Base-by-base conservation (phyloP, 345 rosid species). In the Hypericum androsaemum region DNA sequence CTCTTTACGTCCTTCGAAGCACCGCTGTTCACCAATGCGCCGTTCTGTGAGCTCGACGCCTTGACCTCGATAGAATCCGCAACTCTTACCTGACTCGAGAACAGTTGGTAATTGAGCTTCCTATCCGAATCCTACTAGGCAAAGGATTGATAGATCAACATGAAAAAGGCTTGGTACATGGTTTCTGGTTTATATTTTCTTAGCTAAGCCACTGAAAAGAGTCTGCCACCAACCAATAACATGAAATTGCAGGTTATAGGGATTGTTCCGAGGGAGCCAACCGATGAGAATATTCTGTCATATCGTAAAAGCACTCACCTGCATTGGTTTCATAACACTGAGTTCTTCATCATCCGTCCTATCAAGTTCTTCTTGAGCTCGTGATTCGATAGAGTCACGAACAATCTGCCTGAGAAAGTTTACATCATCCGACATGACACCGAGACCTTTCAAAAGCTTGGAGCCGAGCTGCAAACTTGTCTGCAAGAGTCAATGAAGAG, bases 361-460 rank as follows among this genome's bases (percentile, higher is more conserved):
- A 57, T 9, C 14, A 15, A 69, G 60, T 47, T 68, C 78, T 32
- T 82, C 92, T 71, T 75, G 80, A 56, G 88, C 96, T 73, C 82
- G 92, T 39, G 77, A 58, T 66, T 87, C 98, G 92, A 87, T 81
- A 56, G 98, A 90, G 45, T 84, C 76, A 45, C 96, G 74, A 40
- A 87, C 73, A 38, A 87, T 76, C 68, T 68, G 76, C 44, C 96
- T 70, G 10, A 87, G 70, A 64, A 87, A 82, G 65, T 80, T 73
- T 8, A 90, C 96, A 14, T 90, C 98, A 63, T 90, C 98, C 37
- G 98, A 90, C 98, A 90, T 90, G 61, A 87, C 95, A 35, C 98
- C 98, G 44, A 90, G 74, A 10, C 87, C 92, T 72, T 71, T 84
- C 77, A 90, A 67, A 67, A 90, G 82, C 80, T 76, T 87, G 10